Conservation (phyloP, 2,329 filamentous ascomycete species). For the Cladosporium sp. region DNA sequence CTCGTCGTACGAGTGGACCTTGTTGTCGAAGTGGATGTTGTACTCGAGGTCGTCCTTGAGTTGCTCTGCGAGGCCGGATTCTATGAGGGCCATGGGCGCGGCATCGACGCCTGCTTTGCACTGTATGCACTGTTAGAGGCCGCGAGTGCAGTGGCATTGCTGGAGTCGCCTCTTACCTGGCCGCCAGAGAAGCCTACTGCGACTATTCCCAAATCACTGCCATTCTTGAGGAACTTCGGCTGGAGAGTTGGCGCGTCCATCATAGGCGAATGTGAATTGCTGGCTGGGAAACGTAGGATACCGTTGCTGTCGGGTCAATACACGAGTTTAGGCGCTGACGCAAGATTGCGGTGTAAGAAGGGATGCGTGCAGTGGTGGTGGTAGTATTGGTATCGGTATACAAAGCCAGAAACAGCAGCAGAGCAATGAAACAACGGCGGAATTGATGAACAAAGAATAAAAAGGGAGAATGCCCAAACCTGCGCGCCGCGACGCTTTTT, state of each 20-base stretch:
- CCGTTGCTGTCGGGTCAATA: slow-evolving; percentile 2
- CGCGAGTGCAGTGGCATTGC: not conserved
- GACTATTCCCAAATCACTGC: slow-evolving; percentile 83
- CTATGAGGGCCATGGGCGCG: slow-evolving; percentile 83
- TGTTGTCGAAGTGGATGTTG: slow-evolving; percentile 79
- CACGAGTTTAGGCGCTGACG: not conserved
- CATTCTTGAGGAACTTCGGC: slow-evolving; percentile 76
- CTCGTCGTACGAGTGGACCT: slow-evolving; percentile 79
- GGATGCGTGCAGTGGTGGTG: not conserved
- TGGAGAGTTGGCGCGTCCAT: slow-evolving; percentile 58
- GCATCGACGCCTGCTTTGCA: slow-evolving; percentile 90
- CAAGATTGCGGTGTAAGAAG: not conserved
- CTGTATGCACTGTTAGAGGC: slow-evolving; percentile 48
- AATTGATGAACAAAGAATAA: slow-evolving; percentile 7
- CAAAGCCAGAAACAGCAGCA: slow-evolving; percentile 1
- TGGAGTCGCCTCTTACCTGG: slow-evolving; percentile 62
- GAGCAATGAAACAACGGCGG: not conserved
- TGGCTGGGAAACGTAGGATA: not conserved
- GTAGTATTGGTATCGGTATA: not conserved
- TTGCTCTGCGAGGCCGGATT: slow-evolving; percentile 81
- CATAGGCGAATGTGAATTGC: not conserved
- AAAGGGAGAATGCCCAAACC: not conserved
- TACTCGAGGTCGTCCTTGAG: slow-evolving; percentile 85
- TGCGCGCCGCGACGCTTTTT: slow-evolving; percentile 2
- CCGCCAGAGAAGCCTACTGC: slow-evolving; percentile 96